phyloP scores from a whole-genome alignment of 2,329 filamentous ascomycete genomes.

The Endothia cerciana region DNA sequence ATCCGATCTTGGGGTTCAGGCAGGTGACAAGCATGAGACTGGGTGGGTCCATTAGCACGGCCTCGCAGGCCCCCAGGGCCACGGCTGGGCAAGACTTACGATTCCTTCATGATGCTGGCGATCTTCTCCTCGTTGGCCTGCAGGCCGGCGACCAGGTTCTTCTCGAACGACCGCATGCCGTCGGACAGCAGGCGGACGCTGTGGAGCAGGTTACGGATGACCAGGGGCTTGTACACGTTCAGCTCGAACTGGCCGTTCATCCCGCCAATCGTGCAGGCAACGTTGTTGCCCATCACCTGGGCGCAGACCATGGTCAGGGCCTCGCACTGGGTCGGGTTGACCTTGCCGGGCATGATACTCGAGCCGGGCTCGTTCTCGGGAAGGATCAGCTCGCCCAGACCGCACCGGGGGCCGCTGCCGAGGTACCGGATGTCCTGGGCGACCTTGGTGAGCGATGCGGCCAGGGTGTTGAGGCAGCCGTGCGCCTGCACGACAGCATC shows the following conservation, averaged over 20 bases:
- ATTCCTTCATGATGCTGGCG: slow-evolving; percentile 86
- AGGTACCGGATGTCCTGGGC: slow-evolving; percentile 98
- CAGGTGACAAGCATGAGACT: slow-evolving; percentile 98
- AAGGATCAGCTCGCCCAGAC: slow-evolving; percentile 88
- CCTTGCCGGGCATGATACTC: slow-evolving; percentile 99
- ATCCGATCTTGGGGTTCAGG: slow-evolving; percentile 95
- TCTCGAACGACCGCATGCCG: slow-evolving; percentile 93
- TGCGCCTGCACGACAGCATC: slow-evolving; percentile 95
- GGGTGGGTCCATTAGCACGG: slow-evolving; percentile 10
- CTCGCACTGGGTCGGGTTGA: slow-evolving; percentile 98
- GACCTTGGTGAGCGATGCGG: slow-evolving; percentile 92
- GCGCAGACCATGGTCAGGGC: slow-evolving; percentile 96
- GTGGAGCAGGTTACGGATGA: slow-evolving; percentile 95
- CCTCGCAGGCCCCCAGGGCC: no score
- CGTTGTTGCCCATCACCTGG: slow-evolving; percentile 97
- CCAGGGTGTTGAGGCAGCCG: slow-evolving; percentile 90
- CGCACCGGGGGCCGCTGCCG: slow-evolving; percentile 92
- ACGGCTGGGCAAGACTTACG: slow-evolving; percentile 64
- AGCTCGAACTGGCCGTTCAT: slow-evolving; percentile 99
- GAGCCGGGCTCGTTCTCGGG: slow-evolving; percentile 98
- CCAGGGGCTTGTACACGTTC: slow-evolving; percentile 97
- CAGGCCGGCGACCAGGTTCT: slow-evolving; percentile 86
- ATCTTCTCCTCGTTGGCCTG: slow-evolving; percentile 96
- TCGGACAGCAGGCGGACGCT: slow-evolving; percentile 86
- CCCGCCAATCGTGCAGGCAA: slow-evolving; percentile 88